Conservation (phyloP, 2,329 filamentous ascomycete genomes). For the Albifimbria verrucaria region DNA sequence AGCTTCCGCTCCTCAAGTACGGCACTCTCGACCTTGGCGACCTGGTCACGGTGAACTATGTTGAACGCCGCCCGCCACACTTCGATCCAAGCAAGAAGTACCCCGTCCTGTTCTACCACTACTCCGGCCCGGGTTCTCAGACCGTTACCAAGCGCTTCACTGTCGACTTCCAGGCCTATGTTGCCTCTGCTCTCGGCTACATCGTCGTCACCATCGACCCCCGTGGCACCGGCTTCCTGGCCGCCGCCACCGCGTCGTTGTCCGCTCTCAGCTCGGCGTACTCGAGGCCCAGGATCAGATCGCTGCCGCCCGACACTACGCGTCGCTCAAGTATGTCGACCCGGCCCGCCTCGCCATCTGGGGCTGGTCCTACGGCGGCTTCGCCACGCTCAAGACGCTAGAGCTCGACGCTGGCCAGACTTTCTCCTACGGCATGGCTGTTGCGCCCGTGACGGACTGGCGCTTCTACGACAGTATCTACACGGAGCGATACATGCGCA, state of each 20-base stretch:
- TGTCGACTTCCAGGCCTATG: conserved; percentile 87
- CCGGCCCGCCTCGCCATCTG: conserved; percentile 81
- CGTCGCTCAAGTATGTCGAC: conserved; percentile 79
- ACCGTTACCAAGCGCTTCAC: conserved; percentile 74
- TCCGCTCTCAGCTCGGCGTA: conserved; percentile 79
- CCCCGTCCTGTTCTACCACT: conserved; percentile 91
- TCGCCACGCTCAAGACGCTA: conserved; percentile 90
- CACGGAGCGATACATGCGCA: conserved; percentile 97
- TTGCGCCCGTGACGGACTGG: conserved; percentile 98
- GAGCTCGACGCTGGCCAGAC: conserved; percentile 86
- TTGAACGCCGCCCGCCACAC: conserved; percentile 87
- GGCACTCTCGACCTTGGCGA: conserved; percentile 79
- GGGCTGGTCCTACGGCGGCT: conserved; percentile 98
- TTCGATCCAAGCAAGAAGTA: conserved; percentile 83
- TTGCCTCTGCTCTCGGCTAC: conserved; percentile 83
- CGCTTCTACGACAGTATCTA: conserved; percentile 92
- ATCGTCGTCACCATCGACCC: conserved; percentile 93
- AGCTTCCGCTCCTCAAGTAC: conserved; percentile 80
- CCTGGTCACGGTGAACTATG: conserved; percentile 64
- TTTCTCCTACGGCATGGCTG: conserved; percentile 96
- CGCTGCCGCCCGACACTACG: conserved; percentile 81
- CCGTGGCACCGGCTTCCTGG: conserved; percentile 90
- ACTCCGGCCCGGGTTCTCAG: conserved; percentile 93
- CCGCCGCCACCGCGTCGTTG: conserved; percentile 74
- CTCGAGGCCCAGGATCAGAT: conserved; percentile 92